These are phyloP conservation scores for Cotoneaster glaucophyllus DNA, from an alignment of 306 rosid genomes.

Conservation along the genomic window DNA sequence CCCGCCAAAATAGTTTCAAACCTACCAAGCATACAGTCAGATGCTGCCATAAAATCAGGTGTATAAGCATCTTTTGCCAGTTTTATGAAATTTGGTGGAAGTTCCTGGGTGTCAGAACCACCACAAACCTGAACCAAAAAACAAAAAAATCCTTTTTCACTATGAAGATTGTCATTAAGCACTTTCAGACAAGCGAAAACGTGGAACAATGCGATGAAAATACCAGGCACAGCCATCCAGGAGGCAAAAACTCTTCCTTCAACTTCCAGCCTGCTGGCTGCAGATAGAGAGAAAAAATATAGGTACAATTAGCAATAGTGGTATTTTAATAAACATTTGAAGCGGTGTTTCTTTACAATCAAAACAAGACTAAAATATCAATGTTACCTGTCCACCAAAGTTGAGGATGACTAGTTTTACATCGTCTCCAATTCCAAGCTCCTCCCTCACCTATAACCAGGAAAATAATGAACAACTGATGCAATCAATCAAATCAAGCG, in stretches of 20 bases:
- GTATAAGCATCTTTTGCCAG: constrained; percentile 82
- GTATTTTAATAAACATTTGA: too few species aligned
- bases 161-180: not conserved
- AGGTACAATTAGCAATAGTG: not conserved
- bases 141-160: not conserved
- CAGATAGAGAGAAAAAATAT: constrained; percentile 25
- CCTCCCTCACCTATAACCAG: constrained; percentile 72
- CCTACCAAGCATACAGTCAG: constrained; percentile 98
- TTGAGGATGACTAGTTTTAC: constrained; percentile 84
- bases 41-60: constrained; percentile 88
- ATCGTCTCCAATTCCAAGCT: constrained; percentile 56
- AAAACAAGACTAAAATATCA: not conserved
- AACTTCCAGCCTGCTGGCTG: constrained; percentile 94
- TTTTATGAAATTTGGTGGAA: constrained; percentile 76
- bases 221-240: constrained; percentile 97
- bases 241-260: constrained; percentile 84
- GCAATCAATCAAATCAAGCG: constrained; percentile 9
- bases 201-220: constrained; percentile 11
- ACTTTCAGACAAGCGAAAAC: not conserved
- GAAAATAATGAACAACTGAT: constrained; percentile 5
- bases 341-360: not conserved
- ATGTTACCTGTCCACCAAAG: constrained; percentile 91
- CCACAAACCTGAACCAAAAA: constrained; percentile 75
- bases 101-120: constrained; percentile 64
- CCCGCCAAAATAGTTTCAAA: constrained; percentile 7